Percentiles rank a stretch among this genome's conserved stretches.
Evolutionary conservation across 2,329 filamentous ascomycete species (phyloP).

Genomic region (Cadophora gregata): DNA sequence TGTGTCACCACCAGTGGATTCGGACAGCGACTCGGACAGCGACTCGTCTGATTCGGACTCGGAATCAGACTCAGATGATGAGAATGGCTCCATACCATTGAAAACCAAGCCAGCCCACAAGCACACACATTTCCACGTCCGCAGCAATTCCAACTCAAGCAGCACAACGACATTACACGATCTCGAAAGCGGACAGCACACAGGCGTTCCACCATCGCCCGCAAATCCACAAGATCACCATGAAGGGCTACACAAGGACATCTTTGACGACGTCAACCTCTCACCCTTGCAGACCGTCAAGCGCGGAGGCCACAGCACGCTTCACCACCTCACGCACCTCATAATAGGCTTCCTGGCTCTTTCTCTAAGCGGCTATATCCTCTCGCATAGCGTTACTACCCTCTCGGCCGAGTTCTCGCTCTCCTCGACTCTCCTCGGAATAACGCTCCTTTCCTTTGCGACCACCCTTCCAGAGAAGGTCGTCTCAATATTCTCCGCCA

Average conservation of each 20-base stretch:
- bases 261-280: constrained; percentile 29
- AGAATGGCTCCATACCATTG: constrained; percentile 20
- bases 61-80: constrained; percentile 28
- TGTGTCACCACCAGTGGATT: constrained; percentile 49
- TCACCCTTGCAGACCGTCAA: constrained; percentile 10
- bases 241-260: constrained; percentile 11
- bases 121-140: constrained; percentile 7
- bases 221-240: constrained; percentile 5
- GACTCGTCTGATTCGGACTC: constrained; percentile 42
- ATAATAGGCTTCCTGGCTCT: constrained; percentile 52
- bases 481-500: constrained; percentile 54
- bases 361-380: constrained; percentile 54
- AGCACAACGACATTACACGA: constrained; percentile 28
- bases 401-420: constrained; percentile 50
- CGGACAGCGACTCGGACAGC: constrained; percentile 51
- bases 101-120: constrained; percentile 16
- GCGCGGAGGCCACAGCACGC: constrained; percentile 36
- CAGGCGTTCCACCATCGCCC: constrained; percentile 12
- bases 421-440: constrained; percentile 54
- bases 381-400: constrained; percentile 51
- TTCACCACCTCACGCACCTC: constrained; percentile 51
- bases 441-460: constrained; percentile 55
- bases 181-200: constrained; percentile 20
- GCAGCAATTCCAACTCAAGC: constrained; percentile 19
- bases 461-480: constrained; percentile 62